A percentile compares a stretch with the other conserved stretches of the same genome.
Evolutionary conservation across 2,329 filamentous ascomycete species (phyloP).

Genomic region (Dothistroma pini): DNA sequence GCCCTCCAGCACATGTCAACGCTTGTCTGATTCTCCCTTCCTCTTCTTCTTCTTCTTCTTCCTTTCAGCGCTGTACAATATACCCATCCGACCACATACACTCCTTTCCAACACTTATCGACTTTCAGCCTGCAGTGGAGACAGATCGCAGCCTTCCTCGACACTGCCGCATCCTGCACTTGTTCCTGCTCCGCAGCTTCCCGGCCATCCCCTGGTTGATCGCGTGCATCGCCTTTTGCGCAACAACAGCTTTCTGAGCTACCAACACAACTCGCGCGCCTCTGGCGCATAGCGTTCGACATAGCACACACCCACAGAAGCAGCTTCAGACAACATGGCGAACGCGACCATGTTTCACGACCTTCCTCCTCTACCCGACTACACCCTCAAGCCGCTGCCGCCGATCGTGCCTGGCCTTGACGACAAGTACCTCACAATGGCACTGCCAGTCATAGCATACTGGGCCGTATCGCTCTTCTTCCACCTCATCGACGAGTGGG

Average conservation of each 20-base stretch:
- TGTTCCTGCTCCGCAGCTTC: slow-evolving; percentile 5
- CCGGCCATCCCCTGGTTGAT: slow-evolving; percentile 15
- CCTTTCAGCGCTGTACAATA: not conserved
- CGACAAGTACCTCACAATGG: slow-evolving; percentile 73
- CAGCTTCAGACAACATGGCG: slow-evolving; percentile 25
- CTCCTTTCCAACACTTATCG: slow-evolving; percentile 14
- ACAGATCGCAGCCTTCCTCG: not conserved
- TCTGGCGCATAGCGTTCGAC: slow-evolving; percentile 8
- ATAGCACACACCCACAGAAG: not conserved
- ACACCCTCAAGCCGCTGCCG: slow-evolving; percentile 65
- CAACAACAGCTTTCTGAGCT: not conserved
- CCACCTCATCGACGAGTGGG: slow-evolving; percentile 79
- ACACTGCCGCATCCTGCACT: not conserved
- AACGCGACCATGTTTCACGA: slow-evolving; percentile 52
- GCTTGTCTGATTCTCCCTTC: not conserved
- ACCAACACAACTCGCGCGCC: slow-evolving; percentile 3
- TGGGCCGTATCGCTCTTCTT: slow-evolving; percentile 84
- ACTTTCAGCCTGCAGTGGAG: not conserved
- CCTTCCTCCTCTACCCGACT: slow-evolving; percentile 82
- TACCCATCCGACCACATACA: slow-evolving; percentile 10
- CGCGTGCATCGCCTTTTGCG: slow-evolving; percentile 7
- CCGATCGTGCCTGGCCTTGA: slow-evolving; percentile 73
- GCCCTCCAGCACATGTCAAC: not conserved
- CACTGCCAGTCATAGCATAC: slow-evolving; percentile 78
- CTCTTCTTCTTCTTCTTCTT: too few relatives aligned